Evolutionary conservation across 306 rosid species (phyloP), one percentile per base, ranked within the genome.

Genomic region (Arachis stenosperma): DNA sequence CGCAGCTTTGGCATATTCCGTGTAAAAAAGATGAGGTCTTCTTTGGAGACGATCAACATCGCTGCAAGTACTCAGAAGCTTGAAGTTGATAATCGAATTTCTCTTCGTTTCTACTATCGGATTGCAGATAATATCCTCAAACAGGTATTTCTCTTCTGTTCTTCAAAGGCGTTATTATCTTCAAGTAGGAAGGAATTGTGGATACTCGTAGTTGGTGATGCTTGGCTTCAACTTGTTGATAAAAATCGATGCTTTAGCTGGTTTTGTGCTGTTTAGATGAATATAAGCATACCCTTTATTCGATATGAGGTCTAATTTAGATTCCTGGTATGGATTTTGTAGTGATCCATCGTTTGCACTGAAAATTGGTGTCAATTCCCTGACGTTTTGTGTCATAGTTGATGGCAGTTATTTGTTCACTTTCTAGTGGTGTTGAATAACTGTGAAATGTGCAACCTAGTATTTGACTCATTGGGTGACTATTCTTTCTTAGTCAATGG

Each of bases 81-180:
- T 47, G 89, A 77, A 64, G 97, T 93, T 42, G 97, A 93, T 46
- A 84, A 93, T 65, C 86, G 96, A 60, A 86, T 93, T 76, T 70
- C 98, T 8, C 87, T 93, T 22, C 93, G 93, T 10, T 89, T 84
- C 46, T 93, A 93, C 86, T 79, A 61, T 48, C 86, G 98, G 81
- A 88, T 93, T 77, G 93, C 98, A 5, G 92, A 93, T 69, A 93
- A 85, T 78, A 72, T 93, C 58, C 92, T 90, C 82, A 84, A 78
- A 81, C 98, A 93, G 98, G 98, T 93, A 14, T 54, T 67, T 59
- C 41, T 13, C 63, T 33, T 59, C 52, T 48, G 39, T 69, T 56
- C 37, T 11, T 50, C 30, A 42, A 37, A 15, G 17, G 43, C 59
- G 70, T 47, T 22, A 2, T 13, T 17, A 8, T 14, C 12, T 5